These are phyloP conservation scores for Davidsoniella neocaledoniae DNA, from an alignment of 2,329 filamentous ascomycete genomes.

Conservation along the genomic window DNA sequence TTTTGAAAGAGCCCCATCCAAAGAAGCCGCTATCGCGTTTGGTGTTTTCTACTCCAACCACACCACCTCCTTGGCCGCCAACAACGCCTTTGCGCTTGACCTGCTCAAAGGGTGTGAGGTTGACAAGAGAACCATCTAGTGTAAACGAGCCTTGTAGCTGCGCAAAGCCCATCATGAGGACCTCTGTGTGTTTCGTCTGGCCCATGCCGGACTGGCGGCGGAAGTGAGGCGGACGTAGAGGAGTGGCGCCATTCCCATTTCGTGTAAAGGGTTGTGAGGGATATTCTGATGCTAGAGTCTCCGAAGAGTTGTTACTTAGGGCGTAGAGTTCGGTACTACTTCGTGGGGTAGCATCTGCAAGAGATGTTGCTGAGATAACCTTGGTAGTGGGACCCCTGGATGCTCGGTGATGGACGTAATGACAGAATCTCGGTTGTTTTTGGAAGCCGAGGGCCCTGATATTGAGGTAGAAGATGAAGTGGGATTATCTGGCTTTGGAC, in stretches of 20 bases:
- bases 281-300: conserved; percentile 85
- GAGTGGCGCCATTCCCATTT: conserved; percentile 15
- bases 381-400: conserved; percentile 40
- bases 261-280: conserved; percentile 31
- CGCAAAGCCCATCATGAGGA: conserved; percentile 94
- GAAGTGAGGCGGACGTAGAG: conserved; percentile 25
- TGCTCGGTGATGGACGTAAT: conserved; percentile 29
- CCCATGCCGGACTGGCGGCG: conserved; percentile 29
- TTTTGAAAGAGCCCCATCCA: conserved; percentile 74
- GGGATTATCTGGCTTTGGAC: conserved; percentile 17
- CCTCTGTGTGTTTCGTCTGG: conserved; percentile 45
- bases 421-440: conserved; percentile 1
- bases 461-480: not conserved
- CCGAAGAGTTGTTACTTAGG: conserved; percentile 83
- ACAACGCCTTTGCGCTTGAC: conserved; percentile 90
- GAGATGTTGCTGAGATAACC: conserved; percentile 52
- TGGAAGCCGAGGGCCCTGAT: not conserved
- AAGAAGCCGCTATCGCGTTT: conserved; percentile 68
- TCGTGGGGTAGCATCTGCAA: conserved; percentile 48
- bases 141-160: conserved; percentile 87
- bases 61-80: conserved; percentile 71
- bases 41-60: conserved; percentile 58
- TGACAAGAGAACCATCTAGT: conserved; percentile 78
- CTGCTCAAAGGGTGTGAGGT: conserved; percentile 79
- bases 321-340: conserved; percentile 94